Evolutionary conservation across 2,329 filamentous ascomycete genomes (phyloP).

Genomic region (Arthrobotrys entomopaga): DNA sequence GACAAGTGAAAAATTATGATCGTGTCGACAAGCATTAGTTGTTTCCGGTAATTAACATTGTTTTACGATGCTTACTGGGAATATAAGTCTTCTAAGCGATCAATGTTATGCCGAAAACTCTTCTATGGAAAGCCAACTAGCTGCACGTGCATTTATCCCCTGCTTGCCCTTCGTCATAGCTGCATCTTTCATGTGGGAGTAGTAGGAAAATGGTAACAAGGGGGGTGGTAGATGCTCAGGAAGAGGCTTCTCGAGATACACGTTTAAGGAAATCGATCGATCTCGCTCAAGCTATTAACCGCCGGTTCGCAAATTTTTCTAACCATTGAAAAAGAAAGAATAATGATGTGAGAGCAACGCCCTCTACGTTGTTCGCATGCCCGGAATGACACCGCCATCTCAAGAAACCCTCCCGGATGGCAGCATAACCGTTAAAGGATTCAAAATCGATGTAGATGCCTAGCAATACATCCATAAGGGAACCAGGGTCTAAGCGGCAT

Average conservation of each 20-base stretch:
- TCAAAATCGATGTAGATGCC: constrained; percentile 4
- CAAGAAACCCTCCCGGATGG: background rate
- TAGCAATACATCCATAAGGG: background rate
- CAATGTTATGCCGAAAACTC: background rate
- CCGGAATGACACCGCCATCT: background rate
- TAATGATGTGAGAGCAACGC: background rate
- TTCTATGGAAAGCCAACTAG: background rate
- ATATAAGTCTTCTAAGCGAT: constrained; percentile 1
- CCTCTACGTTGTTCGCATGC: background rate
- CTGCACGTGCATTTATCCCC: too few relatives aligned
- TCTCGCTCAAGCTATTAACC: background rate
- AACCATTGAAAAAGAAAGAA: background rate
- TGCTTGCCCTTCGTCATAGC: background rate
- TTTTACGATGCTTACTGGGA: constrained; percentile 1
- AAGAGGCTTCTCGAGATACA: background rate
- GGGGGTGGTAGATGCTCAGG: background rate
- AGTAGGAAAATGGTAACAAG: background rate
- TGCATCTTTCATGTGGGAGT: constrained; percentile 7
- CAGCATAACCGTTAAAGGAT: background rate
- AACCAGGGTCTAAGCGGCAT: background rate
- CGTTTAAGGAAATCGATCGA: too few relatives aligned
- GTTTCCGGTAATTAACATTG: constrained; percentile 16
- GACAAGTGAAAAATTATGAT: background rate
- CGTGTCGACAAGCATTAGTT: too few relatives aligned
- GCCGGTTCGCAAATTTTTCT: background rate